Base-by-base conservation (phyloP, 495 filamentous ascomycete species). In the Aspergillus bridgeri region DNA sequence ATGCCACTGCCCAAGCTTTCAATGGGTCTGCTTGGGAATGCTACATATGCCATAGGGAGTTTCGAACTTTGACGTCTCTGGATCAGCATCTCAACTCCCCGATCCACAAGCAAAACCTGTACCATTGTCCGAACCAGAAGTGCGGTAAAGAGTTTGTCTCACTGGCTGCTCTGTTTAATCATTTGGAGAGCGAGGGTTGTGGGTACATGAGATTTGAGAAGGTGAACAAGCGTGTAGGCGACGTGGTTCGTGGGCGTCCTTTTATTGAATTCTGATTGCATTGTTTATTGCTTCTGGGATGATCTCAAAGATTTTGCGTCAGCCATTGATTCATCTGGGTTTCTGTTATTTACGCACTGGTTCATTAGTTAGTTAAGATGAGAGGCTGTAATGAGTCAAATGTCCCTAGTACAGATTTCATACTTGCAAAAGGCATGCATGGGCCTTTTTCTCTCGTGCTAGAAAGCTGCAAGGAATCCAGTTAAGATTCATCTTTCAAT, bases 141-240 rank as follows among this genome's bases (percentile, higher is more conserved):
- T 85, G 82, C 50, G 42, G 38, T 13, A 75, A 69, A 58, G 56
- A 82, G 27, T 86, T 84, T 62, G 60, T 60, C 33, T 67, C 72
- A 0, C 52, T 85, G 51, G 80, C 79, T 24, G 74, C 54, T 3
- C 49, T 83, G 29, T 83, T 83, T 65, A 79, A 74, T 56, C 81
- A 83, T 57, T 60, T 84, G 5, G 82, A 85, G 65, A 84, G 80
- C 61, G 83, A 82, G 62, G 54, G 62, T 0, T 86, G 81, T 62
- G 57, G 56, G 0, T 77, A 69, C 45, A 78, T 79, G 58, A 65
- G 71, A 24, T 83, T 83, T 51, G 75, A 78, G 21, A 65, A 61
- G 5, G 79, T 83, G 22, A 29, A 54, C 6, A 1, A 24, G 6
- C 6, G 15, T 1, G 33, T 53, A 2, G 19, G 7, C 6, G 20